Conservation (phyloP, 1,284 basidiomycete species). For the Puccinia triticina region DNA sequence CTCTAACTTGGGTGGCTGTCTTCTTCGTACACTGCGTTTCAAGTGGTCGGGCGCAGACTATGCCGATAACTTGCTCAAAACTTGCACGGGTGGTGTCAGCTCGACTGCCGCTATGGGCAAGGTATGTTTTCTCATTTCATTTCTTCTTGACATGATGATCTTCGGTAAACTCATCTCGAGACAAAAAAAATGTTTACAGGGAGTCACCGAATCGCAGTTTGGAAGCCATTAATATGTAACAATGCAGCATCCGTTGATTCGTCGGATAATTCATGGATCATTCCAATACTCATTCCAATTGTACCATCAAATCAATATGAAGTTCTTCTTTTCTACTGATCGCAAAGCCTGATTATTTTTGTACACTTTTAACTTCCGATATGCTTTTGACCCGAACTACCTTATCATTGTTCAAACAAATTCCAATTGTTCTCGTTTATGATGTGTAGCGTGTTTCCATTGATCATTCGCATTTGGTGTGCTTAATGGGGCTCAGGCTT, state of each 20-base stretch:
- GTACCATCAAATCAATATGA: not conserved
- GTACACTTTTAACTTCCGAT: too few relatives aligned
- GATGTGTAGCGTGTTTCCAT: too few relatives aligned
- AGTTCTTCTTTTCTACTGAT: too few relatives aligned
- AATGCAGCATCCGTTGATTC: not conserved
- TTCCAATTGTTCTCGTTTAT: too few relatives aligned
- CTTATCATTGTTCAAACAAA: too few relatives aligned
- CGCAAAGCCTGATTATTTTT: too few relatives aligned
- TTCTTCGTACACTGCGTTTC: constrained; percentile 57
- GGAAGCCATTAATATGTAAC: constrained; percentile 43
- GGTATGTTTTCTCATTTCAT: constrained; percentile 39
- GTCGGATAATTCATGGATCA: not conserved
- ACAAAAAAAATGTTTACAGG: constrained; percentile 59
- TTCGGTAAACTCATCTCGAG: not conserved
- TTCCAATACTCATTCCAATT: not conserved
- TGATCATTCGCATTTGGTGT: too few relatives aligned
- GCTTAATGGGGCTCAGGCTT: too few relatives aligned
- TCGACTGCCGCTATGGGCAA: constrained; percentile 93
- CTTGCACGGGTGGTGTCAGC: constrained; percentile 59
- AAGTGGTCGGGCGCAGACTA: constrained; percentile 60
- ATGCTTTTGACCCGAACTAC: not conserved
- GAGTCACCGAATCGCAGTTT: constrained; percentile 90
- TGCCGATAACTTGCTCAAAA: constrained; percentile 60
- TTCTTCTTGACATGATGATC: not conserved
- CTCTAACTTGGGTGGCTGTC: too few relatives aligned